These are phyloP conservation scores for Colletotrichum incanum DNA, from an alignment of 2,329 filamentous ascomycete species.

Conservation along the genomic window DNA sequence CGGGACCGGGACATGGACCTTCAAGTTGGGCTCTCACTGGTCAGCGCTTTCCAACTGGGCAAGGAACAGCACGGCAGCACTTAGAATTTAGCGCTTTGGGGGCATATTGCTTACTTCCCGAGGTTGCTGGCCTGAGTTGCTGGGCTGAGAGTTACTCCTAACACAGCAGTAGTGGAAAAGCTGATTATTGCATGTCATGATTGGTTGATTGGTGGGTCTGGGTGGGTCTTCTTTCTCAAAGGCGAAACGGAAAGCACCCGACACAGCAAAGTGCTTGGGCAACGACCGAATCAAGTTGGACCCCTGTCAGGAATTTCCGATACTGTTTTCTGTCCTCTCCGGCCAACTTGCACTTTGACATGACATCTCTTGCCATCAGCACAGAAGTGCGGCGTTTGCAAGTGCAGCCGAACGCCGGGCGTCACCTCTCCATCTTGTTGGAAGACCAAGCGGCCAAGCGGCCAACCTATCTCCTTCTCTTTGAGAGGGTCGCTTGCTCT, in stretches of 20 bases:
- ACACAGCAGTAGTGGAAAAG: not conserved
- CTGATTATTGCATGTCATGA: not conserved
- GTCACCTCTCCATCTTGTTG: not conserved
- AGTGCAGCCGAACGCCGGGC: not conserved
- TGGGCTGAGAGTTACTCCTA: not conserved
- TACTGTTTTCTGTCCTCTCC: not conserved
- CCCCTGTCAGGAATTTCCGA: not conserved
- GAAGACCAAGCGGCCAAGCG: no score
- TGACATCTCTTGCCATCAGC: not conserved
- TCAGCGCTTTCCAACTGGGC: no score
- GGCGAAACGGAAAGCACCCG: slow-evolving; percentile 2
- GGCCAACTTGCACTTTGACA: slow-evolving; percentile 25
- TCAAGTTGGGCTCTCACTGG: slow-evolving; percentile 6
- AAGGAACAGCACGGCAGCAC: not conserved
- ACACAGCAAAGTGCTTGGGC: not conserved
- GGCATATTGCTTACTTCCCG: not conserved
- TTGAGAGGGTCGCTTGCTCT: no score
- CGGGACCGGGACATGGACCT: slow-evolving; percentile 1
- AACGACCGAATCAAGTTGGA: slow-evolving; percentile 9
- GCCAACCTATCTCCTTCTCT: not conserved
- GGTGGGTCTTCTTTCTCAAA: not conserved
- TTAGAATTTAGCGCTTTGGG: not conserved
- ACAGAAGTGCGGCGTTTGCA: not conserved
- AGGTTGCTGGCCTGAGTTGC: not conserved
- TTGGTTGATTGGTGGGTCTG: not conserved